These are phyloP conservation scores for Solanum pennellii DNA, from an alignment of 257 asterid genomes.

Conservation along the genomic window DNA sequence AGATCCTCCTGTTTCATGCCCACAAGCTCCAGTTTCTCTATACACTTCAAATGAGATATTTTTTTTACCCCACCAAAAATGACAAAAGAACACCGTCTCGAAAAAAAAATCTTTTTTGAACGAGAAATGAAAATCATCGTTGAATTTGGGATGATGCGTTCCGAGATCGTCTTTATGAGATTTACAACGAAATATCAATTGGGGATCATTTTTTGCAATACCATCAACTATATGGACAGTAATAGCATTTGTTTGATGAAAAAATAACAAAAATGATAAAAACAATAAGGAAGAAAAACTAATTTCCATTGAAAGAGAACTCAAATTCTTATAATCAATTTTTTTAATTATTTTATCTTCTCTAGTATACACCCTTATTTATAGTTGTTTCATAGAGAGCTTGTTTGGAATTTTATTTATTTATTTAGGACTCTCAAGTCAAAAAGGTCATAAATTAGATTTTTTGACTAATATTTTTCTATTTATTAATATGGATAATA, in stretches of 20 bases:
- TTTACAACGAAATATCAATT: background rate
- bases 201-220: background rate
- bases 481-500: too few relatives aligned
- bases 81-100: background rate
- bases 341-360: background rate
- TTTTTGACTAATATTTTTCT: background rate
- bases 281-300: background rate
- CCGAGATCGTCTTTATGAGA: background rate
- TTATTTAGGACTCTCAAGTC: background rate
- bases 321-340: background rate
- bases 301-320: background rate
- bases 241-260: background rate
- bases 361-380: background rate
- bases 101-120: background rate
- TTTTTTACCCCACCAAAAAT: background rate
- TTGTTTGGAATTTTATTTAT: background rate
- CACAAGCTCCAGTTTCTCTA: background rate
- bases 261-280: background rate
- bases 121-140: background rate
- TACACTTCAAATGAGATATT: background rate
- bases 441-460: too few relatives aligned
- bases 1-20: background rate
- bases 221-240: background rate
- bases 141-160: background rate
- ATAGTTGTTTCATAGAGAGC: background rate